Evolutionary conservation across 2,329 filamentous ascomycete genomes (phyloP), one percentile per base, ranked within the genome.

Genomic region (Colletotrichum gloeosporioides): DNA sequence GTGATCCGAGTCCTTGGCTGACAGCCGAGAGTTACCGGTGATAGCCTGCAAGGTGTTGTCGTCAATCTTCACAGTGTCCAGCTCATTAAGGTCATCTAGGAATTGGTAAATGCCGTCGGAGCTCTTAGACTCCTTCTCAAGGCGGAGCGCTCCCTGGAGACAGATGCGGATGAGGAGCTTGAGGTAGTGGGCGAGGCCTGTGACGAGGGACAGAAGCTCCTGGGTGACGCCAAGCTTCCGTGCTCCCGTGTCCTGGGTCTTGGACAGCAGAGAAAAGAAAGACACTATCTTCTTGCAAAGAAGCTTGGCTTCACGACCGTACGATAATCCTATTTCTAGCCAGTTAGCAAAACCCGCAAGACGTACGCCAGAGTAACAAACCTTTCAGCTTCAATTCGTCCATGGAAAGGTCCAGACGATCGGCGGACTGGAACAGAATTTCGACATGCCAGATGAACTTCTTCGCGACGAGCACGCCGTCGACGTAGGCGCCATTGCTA

Each of bases 281-380:
- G 96, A 95, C 8, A 99, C 97, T 71, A 99, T 98, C 86, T 99
- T 99, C 86, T 99, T 99, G 89, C 97, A 99, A n/a, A 99, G 91
- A 67, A 99, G 90, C 86, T 99, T 99, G n/a, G 97, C 95, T 87
- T 99, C 97, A 81, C 97, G 93, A 22, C 95, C 94, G 83, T 99
- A 99, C 12, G 96, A 95, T 77, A 99, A 90, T 78, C 95, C 96
- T 95, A 83, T 36, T 78, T 29, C 31, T 57, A 55, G 18, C 18
- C 25, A 53, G 72, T 77, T 63, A 74, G 75, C 22, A 69, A 69
- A 29, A 22, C 31, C 13, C 36, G 49, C 67, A 13, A 67, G 44
- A 44, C 49, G 36, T 18, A 72, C 22, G 36, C 25, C 12, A 8
- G 18, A 61, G 81, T 89, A 84, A 88, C 44, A 53, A 22, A 96